Base-by-base conservation (phyloP, 768 basidiomycete species). In the Trametes villosa region DNA sequence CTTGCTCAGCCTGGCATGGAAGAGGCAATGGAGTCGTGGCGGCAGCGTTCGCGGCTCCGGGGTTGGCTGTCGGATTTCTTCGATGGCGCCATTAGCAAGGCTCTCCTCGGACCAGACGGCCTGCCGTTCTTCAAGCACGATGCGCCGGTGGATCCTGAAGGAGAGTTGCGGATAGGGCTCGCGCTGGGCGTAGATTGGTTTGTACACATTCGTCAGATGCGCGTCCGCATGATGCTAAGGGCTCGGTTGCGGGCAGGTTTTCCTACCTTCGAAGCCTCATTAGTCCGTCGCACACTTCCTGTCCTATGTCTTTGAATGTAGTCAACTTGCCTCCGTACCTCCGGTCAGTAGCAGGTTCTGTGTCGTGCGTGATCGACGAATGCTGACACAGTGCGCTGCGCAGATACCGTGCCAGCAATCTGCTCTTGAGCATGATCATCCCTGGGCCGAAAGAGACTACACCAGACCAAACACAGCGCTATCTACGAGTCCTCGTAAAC, bases 261-360 rank as follows among this genome's bases (percentile, higher is more conserved):
- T 77, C 74, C 0, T 76, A 77, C 48, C 63, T 76, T 0, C 68
- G 67, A 2, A 74, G 74, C 57, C 68, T 71, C 11, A 76, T 76
- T 41, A 66, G 72, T 0, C 73, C 75, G 2, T 77, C 75, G 0
- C 74, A 78, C 52, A 66, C 74, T 0, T 77, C 72, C 9, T 67
- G 71, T 36, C 74, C 75, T 0, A 73, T 74, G 45, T 78, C 74
- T 0, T 74, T 73, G 34, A 73, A 63, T 17, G 63, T 78, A 9
- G 63, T 70, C 26, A 76, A 77, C 44, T 63, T 77, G 0, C 70
- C 68, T 0, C 54, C 66, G 1, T 66, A 71, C 41, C 65, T 71
- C 1, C 57, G 71, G 67, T 75, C 63, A n/a, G n/a, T n/a, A n/a
- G n/a, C n/a, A n/a, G n/a, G n/a, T n/a, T n/a, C n/a, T n/a, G n/a